Base-by-base conservation (phyloP, 129 eudicot genomes). In the Artemisia annua region DNA sequence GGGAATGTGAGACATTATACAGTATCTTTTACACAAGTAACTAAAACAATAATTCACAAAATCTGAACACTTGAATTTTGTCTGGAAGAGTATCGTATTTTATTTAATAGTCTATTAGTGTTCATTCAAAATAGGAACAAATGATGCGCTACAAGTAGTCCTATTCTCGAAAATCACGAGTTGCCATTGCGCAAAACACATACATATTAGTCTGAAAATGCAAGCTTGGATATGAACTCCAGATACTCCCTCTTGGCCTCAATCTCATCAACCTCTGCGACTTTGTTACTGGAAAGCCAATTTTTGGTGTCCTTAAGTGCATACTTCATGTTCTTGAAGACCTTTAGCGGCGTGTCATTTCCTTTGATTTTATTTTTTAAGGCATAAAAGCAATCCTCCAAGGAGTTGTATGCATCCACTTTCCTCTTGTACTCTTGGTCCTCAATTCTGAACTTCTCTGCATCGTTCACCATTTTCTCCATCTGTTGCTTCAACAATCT, bases 371-470 rank as follows among this genome's bases (percentile, higher is more conserved):
- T 67, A 5, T 66, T 66, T 17, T 66, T 48, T 49, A 48, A 13
- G 5, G 11, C 19, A 7, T 67, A 67, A 10, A 67, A 10, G 58
- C 12, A 67, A 48, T 67, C 44, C 43, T 67, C 19, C 58, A 67
- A 67, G 18, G 9, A 55, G 20, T 67, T 48, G 57, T 12, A 19
- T 48, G 44, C 58, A 18, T 48, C 13, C 18, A 55, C 63, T 53
- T 70, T 70, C 51, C 71, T 67, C 57, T 67, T 67, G 13, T 48
- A 67, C 19, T 67, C 43, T 48, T 11, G 57, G 58, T 67, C 71
- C 57, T 67, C 58, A 11, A 48, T 12, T 26, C 17, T 67, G 39
- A 67, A 26, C 17, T 52, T 26, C 26, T 66, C 17, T 4, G 71
- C 71, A 46, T 20, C 56, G 19, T 48, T 20, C 56, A 66, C 43